phyloP scores from a whole-genome alignment of 371 early-diverging fungal species.

The Gilbertella persicaria region DNA sequence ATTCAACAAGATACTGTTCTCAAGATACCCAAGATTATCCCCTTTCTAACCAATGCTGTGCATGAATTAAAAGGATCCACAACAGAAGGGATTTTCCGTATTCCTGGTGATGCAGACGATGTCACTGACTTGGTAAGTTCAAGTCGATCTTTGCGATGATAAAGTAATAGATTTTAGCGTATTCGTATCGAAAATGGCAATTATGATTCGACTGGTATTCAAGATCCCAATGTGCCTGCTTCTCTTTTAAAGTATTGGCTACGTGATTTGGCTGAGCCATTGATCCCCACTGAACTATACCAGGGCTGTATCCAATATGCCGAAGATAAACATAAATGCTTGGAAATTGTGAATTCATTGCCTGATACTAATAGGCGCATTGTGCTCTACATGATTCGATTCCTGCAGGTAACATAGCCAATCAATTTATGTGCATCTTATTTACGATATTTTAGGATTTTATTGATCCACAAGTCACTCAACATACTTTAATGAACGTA shows the following conservation, averaged over 20 bases:
- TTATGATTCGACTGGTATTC: constrained; percentile 67
- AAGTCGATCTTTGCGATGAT: neutral
- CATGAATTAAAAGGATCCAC: constrained; percentile 72
- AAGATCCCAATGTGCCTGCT: constrained; percentile 91
- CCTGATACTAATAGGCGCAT: constrained; percentile 80
- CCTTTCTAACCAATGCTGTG: constrained; percentile 80
- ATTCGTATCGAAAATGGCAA: constrained; percentile 83
- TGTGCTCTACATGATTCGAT: constrained; percentile 75
- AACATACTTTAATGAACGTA: constrained; percentile 85
- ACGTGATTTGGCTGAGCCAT: constrained; percentile 88
- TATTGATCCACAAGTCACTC: constrained; percentile 65
- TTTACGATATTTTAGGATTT: constrained; percentile 55
- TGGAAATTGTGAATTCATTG: constrained; percentile 63
- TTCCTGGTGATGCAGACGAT: constrained; percentile 93
- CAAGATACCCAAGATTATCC: constrained; percentile 78
- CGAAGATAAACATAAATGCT: constrained; percentile 57
- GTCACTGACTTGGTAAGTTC: constrained; percentile 78
- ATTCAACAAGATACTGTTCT: constrained; percentile 39
- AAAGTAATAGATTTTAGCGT: constrained; percentile 30
- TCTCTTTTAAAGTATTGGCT: constrained; percentile 94
- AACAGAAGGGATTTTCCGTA: constrained; percentile 95
- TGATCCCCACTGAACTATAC: constrained; percentile 83
- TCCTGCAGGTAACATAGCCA: constrained; percentile 63
- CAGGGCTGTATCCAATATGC: constrained; percentile 64
- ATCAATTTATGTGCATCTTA: neutral